These are phyloP conservation scores for Globisporangium acanthophoron DNA, from an alignment of 352 stramenopile genomes.

Conservation along the genomic window DNA sequence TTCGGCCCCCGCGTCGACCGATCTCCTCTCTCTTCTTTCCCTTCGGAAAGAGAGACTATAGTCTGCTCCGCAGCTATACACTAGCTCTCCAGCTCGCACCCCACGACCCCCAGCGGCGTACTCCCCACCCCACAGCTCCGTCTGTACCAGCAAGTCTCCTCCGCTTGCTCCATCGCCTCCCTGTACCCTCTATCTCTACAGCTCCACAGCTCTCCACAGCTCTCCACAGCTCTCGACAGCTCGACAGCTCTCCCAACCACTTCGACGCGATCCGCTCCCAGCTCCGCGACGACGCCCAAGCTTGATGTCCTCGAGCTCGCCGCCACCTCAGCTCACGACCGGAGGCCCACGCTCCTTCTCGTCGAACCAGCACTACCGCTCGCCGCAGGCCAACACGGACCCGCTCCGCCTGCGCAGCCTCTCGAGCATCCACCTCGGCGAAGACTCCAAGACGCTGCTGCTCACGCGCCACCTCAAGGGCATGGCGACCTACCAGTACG, in stretches of 20 bases:
- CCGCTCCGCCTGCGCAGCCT: conserved; percentile 14
- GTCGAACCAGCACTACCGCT: conserved; percentile 26
- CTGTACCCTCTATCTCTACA: not conserved
- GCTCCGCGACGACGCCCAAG: conserved; percentile 6
- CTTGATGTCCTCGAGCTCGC: conserved; percentile 38
- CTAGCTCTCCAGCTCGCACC: conserved; percentile 7
- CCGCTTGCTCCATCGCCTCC: conserved; percentile 4
- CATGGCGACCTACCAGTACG: conserved; percentile 22
- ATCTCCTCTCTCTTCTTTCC: conserved; percentile 31
- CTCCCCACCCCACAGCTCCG: conserved; percentile 9
- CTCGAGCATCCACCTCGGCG: conserved; percentile 31
- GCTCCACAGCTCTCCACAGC: no score
- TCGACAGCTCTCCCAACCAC: not conserved
- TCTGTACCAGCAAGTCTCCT: conserved; percentile 14
- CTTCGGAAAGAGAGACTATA: conserved; percentile 24
- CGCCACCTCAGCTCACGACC: conserved; percentile 19
- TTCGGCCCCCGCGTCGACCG: conserved; percentile 26
- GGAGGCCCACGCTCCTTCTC: conserved; percentile 33
- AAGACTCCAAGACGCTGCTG: conserved; percentile 28
- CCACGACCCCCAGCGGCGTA: conserved; percentile 26
- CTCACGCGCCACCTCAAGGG: conserved; percentile 34
- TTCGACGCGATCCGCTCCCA: conserved; percentile 4
- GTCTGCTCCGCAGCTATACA: conserved; percentile 21
- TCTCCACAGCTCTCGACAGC: not conserved
- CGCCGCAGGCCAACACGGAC: conserved; percentile 17